Percentiles rank a stretch among this genome's conserved stretches.
Evolutionary conservation across 345 rosid species (phyloP).

Genomic region (Arabis hirsuta): DNA sequence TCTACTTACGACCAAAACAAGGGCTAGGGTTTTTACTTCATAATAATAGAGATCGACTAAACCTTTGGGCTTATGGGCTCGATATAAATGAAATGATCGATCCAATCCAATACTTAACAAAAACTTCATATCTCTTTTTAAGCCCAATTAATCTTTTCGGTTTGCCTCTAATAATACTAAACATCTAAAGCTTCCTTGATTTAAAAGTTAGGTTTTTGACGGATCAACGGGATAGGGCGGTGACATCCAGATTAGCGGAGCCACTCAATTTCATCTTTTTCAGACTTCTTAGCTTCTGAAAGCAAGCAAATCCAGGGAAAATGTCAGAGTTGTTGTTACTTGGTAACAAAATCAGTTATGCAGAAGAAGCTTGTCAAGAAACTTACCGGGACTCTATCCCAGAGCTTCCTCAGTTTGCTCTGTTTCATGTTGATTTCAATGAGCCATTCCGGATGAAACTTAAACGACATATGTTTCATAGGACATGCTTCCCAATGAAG

Average conservation of each 20-base stretch:
- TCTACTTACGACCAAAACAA: no score
- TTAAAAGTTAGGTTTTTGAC: no score
- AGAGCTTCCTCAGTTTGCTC: constrained; percentile 33
- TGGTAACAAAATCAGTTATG: not conserved
- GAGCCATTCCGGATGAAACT: constrained; percentile 1
- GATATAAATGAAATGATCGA: no score
- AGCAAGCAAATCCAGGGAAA: not conserved
- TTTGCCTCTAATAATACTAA: no score
- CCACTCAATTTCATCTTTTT: constrained; percentile 16
- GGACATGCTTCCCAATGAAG: constrained; percentile 28
- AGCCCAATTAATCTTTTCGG: no score
- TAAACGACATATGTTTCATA: not conserved
- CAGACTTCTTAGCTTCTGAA: constrained; percentile 31
- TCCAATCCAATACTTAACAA: no score
- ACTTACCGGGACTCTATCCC: constrained; percentile 38
- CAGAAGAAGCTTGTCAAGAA: not conserved
- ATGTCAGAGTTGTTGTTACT: constrained; percentile 8
- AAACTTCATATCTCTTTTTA: no score
- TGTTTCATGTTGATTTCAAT: not conserved
- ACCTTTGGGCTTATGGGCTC: no score
- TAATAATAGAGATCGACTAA: no score
- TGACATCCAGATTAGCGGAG: constrained; percentile 17
- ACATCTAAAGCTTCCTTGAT: no score
- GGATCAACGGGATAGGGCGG: no score
- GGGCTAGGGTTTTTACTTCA: no score